phyloP scores from a whole-genome alignment of 768 basidiomycete genomes.

The Boletus sp. region DNA sequence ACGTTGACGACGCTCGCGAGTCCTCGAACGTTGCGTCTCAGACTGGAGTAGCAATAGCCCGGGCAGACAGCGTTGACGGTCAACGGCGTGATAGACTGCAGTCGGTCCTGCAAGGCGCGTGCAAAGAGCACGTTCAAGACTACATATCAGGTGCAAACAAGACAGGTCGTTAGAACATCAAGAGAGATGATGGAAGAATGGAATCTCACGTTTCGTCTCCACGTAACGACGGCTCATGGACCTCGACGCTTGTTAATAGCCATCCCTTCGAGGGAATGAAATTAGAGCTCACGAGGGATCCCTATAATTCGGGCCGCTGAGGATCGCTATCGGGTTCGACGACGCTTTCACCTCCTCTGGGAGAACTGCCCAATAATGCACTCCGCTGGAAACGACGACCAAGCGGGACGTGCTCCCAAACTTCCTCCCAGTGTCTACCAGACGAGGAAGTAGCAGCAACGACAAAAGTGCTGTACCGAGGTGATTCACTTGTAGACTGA shows the following conservation, averaged over 20 bases:
- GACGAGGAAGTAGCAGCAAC: constrained; percentile 32
- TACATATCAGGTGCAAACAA: background rate
- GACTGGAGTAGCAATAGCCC: constrained; percentile 31
- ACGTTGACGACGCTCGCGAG: background rate
- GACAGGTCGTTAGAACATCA: background rate
- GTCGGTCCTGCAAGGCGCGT: constrained; percentile 25
- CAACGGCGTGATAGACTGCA: constrained; percentile 21
- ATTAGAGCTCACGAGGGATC: constrained; percentile 14
- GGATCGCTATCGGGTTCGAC: constrained; percentile 23
- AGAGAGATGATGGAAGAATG: background rate
- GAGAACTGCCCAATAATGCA: constrained; percentile 21
- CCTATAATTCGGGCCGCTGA: constrained; percentile 24
- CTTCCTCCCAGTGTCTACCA: constrained; percentile 26
- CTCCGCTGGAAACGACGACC: constrained; percentile 33
- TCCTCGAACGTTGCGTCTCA: constrained; percentile 10
- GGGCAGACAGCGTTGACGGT: constrained; percentile 28
- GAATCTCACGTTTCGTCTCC: constrained; percentile 27
- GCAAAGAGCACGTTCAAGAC: constrained; percentile 33
- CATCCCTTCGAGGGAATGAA: background rate
- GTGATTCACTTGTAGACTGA: constrained; percentile 37
- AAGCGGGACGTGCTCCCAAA: constrained; percentile 25
- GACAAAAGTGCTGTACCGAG: constrained; percentile 33
- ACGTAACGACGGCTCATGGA: constrained; percentile 21
- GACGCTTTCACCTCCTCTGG: constrained; percentile 20
- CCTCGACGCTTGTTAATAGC: constrained; percentile 3